Conservation (phyloP, 192 early-diverging fungal genomes). For the Chytriomyces sp. region DNA sequence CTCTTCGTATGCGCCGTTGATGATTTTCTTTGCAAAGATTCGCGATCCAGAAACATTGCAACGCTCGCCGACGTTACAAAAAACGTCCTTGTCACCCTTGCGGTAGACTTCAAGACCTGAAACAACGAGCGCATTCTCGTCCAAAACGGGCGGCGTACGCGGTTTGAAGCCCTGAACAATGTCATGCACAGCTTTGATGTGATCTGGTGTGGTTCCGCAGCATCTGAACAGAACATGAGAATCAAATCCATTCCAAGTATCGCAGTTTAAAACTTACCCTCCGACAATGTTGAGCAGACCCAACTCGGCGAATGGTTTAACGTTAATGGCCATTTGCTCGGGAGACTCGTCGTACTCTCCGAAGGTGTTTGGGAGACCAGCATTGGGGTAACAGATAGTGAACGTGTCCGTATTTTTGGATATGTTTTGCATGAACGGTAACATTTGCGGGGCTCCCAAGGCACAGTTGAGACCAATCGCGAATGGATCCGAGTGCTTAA, state of each 20-base stretch:
- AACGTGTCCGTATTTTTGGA: constrained; percentile 79
- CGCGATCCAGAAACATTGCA: constrained; percentile 97
- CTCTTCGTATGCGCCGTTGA: constrained; percentile 92
- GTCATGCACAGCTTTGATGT: constrained; percentile 86
- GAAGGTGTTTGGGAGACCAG: constrained; percentile 96
- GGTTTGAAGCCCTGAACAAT: constrained; percentile 76
- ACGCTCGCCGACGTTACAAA: constrained; percentile 95
- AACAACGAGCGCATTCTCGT: constrained; percentile 71
- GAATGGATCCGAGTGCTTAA: constrained; percentile 77
- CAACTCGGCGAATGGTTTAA: constrained; percentile 86
- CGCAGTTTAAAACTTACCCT: constrained; percentile 50
- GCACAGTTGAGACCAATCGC: constrained; percentile 84
- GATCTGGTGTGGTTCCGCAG: constrained; percentile 94
- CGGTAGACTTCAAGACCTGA: constrained; percentile 86
- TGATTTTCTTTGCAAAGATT: constrained; percentile 91
- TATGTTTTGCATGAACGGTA: constrained; percentile 92
- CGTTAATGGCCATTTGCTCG: constrained; percentile 81
- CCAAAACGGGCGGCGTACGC: constrained; percentile 71
- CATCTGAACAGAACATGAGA: constrained; percentile 49
- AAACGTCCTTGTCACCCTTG: constrained; percentile 81
- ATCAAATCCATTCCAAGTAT: neutral
- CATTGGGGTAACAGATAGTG: constrained; percentile 94
- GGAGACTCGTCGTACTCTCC: constrained; percentile 95
- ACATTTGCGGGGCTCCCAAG: constrained; percentile 84
- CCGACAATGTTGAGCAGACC: constrained; percentile 96